Evolutionary conservation across 768 basidiomycete genomes (phyloP), one percentile per base, ranked within the genome.

Genomic region (Chalciporus pseudorubinellus): DNA sequence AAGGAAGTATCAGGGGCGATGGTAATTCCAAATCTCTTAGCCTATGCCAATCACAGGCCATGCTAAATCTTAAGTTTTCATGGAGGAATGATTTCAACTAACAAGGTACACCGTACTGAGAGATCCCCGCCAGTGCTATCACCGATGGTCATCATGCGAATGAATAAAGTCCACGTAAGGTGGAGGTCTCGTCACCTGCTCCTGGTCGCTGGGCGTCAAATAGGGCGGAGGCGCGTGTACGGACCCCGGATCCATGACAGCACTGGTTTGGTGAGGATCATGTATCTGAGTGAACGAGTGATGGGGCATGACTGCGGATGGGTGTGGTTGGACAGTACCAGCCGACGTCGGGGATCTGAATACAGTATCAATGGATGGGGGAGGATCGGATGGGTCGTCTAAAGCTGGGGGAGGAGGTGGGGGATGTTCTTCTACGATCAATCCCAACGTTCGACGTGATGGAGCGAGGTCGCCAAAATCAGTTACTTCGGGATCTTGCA

Each of bases 341-440:
- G 55, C 58, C 44, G 46, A 67, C 12, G 46, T 56, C 53, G 51
- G 71, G 7, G 72, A 70, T 59, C 77, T 77, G 61, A 86, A 90
- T 44, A 83, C 85, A 9, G 87, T 90, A 67, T 93, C 88, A 59
- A 93, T 93, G 6, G 87, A 89, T 12, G 91, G 91, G 5, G 91
- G 91, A 19, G 90, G 91, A 65, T 93, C 91, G 2, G 84, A 85
- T 19, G 91, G 91, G 67, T 93, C 91, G 60, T 93, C 91, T 74
- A 92, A 78, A 29, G 85, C 83, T 16, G 85, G 86, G 0, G 89
- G 89, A 5, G 90, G 90, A 0, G 90, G 91, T 0, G 87, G 89
- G 1, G 77, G 82, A 74, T 70, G 57, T 61, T 68, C 48, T 43
- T 83, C 84, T 29, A 84, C 70, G 13, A 80, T 79, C 39, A 89